Conservation (phyloP, 192 early-diverging fungal genomes). For the Funneliformis mosseae region DNA sequence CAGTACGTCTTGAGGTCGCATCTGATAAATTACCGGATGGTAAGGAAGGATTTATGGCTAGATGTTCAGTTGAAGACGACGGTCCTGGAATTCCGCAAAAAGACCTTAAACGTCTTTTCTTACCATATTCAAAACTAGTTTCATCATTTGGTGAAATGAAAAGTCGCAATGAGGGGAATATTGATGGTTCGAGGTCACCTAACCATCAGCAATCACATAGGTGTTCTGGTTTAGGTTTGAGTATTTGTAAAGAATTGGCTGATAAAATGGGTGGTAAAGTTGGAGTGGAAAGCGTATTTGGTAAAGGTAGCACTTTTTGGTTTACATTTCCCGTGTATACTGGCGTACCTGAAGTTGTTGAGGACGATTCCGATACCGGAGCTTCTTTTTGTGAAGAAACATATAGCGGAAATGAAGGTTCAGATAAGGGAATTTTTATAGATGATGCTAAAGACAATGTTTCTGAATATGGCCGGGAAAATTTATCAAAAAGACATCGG, state of each 20-base stretch:
- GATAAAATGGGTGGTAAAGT: slow-evolving; percentile 47
- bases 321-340: slow-evolving; percentile 32
- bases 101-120: neutral
- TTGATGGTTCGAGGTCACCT: neutral
- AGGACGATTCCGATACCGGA: neutral
- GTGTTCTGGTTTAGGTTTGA: slow-evolving; percentile 51
- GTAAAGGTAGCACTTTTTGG: slow-evolving; percentile 45
- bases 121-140: neutral
- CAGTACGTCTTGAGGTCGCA: neutral
- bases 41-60: slow-evolving; percentile 8
- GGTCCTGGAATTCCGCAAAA: neutral
- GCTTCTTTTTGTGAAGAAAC: neutral
- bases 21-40: neutral
- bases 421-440: neutral
- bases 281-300: slow-evolving; percentile 45
- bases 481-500: no score
- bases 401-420: neutral
- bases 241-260: slow-evolving; percentile 52
- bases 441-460: neutral
- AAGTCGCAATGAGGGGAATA: neutral
- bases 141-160: slow-evolving; percentile 14
- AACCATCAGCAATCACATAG: slow-evolving; percentile 34
- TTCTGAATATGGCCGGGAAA: neutral
- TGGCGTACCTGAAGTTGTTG: neutral
- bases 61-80: neutral